phyloP scores from a whole-genome alignment of 345 rosid species.

The Rhodomyrtus tomentosa region DNA sequence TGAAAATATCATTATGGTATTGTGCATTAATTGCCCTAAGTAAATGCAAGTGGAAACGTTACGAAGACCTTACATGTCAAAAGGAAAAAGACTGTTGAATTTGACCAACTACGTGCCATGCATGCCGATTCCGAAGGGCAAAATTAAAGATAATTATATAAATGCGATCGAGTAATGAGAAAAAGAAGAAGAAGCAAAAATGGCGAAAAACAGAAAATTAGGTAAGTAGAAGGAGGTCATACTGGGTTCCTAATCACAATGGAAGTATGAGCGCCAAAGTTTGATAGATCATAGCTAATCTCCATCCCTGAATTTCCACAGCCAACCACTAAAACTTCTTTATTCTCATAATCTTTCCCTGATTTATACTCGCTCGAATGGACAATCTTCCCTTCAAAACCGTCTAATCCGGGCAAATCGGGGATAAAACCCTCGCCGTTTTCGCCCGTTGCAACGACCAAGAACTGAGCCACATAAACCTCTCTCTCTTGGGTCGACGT shows the following conservation, averaged over 20 bases:
- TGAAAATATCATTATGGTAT: background rate
- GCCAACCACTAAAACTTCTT: slow-evolving; percentile 13
- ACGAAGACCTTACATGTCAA: background rate
- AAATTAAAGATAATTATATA: no score
- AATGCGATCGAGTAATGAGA: no score
- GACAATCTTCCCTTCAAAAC: slow-evolving; percentile 1
- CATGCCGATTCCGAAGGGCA: background rate
- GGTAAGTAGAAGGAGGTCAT: background rate
- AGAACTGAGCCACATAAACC: background rate
- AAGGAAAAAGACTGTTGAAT: background rate
- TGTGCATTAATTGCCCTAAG: no score
- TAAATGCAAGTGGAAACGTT: background rate
- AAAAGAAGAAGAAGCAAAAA: no score
- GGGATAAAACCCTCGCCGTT: slow-evolving; percentile 2
- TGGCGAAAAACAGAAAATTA: background rate
- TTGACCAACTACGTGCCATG: background rate
- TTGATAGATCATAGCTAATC: slow-evolving; percentile 9
- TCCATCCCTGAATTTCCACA: slow-evolving; percentile 22
- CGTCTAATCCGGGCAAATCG: background rate
- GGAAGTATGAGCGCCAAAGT: background rate
- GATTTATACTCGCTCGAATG: background rate
- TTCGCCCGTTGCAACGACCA: background rate
- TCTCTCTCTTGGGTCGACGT: background rate
- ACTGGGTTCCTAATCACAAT: background rate
- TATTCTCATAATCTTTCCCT: background rate